Percentiles rank a stretch among this genome's conserved stretches.
phyloP scores from a whole-genome alignment of 2,329 filamentous ascomycete genomes.

The Alternaria gaisen region DNA sequence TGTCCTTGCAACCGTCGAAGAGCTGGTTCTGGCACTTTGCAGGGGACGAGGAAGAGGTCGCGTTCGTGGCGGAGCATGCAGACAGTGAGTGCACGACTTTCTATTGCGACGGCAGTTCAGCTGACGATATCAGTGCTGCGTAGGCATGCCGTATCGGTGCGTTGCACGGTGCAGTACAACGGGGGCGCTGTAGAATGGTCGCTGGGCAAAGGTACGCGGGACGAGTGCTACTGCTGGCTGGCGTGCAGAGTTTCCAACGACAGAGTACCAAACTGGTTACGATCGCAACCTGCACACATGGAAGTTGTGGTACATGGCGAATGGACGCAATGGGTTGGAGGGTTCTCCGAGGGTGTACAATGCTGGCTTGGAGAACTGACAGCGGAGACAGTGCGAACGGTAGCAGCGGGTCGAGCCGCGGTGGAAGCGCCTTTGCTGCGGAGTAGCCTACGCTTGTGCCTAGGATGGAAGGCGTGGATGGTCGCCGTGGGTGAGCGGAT shows the following conservation, averaged over 20 bases:
- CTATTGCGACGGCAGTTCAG: neutral
- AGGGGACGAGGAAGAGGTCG: neutral
- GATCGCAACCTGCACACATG: neutral
- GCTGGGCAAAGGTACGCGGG: neutral
- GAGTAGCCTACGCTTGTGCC: neutral
- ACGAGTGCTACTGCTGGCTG: neutral
- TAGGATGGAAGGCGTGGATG: neutral
- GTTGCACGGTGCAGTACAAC: neutral
- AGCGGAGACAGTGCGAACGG: neutral
- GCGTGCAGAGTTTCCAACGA: neutral
- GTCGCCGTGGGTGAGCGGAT: neutral
- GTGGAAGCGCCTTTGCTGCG: neutral
- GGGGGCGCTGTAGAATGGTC: neutral
- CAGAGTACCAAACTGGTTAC: neutral
- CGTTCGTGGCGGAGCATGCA: neutral
- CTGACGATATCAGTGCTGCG: neutral
- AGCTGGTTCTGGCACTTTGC: neutral
- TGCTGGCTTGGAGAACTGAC: neutral
- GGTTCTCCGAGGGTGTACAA: neutral
- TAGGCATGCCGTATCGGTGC: neutral
- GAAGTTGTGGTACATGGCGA: neutral
- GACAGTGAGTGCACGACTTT: neutral
- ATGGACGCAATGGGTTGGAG: neutral
- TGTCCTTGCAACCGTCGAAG: neutral
- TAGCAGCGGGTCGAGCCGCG: neutral